These are phyloP conservation scores for Colletotrichum tabaci DNA, from an alignment of 2,329 filamentous ascomycete genomes.

Conservation along the genomic window DNA sequence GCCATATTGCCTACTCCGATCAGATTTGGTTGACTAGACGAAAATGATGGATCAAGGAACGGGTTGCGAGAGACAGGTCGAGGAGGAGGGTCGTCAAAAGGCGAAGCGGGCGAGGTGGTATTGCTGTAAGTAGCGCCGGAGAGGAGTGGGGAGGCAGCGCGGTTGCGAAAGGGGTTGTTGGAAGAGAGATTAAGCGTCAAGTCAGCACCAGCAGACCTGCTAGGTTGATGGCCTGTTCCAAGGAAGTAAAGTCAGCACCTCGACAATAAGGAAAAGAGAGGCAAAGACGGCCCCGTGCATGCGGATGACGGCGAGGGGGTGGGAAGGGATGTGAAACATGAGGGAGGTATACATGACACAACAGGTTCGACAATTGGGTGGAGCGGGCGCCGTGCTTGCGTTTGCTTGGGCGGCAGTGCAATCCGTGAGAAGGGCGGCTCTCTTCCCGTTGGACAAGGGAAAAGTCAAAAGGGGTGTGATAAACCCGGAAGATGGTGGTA, in stretches of 20 bases:
- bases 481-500: slow-evolving; percentile 41
- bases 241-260: slow-evolving; percentile 41
- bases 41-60: slow-evolving; percentile 74
- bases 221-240: slow-evolving; percentile 55
- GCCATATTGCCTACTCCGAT: slow-evolving; percentile 67
- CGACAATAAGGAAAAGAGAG: slow-evolving; percentile 35
- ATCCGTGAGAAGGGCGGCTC: slow-evolving; percentile 41
- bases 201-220: slow-evolving; percentile 62
- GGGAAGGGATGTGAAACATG: slow-evolving; percentile 61
- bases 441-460: slow-evolving; percentile 41
- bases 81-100: slow-evolving; percentile 71
- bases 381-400: slow-evolving; percentile 47
- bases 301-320: slow-evolving; percentile 58
- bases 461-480: slow-evolving; percentile 37
- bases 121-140: slow-evolving; percentile 51
- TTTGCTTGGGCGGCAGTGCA: slow-evolving; percentile 43
- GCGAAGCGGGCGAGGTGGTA: slow-evolving; percentile 65
- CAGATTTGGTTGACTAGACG: slow-evolving; percentile 48
- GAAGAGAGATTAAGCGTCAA: slow-evolving; percentile 80
- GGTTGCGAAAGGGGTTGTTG: slow-evolving; percentile 87
- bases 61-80: slow-evolving; percentile 81
- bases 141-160: slow-evolving; percentile 71
- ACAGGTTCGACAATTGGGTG: slow-evolving; percentile 56
- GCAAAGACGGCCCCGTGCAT: slow-evolving; percentile 55
- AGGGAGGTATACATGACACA: slow-evolving; percentile 63